phyloP scores from a whole-genome alignment of 2,329 filamentous ascomycete species.

The Xylariaceae sp. region DNA sequence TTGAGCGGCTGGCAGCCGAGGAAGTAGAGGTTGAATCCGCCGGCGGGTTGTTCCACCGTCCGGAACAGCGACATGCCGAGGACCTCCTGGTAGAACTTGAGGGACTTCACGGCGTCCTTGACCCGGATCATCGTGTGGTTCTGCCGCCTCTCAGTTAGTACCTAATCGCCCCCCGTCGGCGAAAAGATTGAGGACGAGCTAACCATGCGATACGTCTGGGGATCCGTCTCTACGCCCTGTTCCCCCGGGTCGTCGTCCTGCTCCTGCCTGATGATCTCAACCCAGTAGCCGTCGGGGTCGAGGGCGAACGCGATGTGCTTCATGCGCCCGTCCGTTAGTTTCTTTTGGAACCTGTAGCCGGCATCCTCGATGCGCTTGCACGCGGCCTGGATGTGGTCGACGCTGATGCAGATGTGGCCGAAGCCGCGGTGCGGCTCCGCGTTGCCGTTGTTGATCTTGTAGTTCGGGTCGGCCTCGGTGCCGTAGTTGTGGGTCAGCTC shows the following conservation, averaged over 20 bases:
- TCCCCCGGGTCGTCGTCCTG: constrained; percentile 69
- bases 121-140: constrained; percentile 96
- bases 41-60: constrained; percentile 68
- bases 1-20: constrained; percentile 72
- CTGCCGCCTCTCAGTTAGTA: constrained; percentile 40
- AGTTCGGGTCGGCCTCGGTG: constrained; percentile 81
- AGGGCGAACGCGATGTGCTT: constrained; percentile 85
- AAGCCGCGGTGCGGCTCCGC: constrained; percentile 82
- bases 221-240: constrained; percentile 71
- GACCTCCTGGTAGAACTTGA: constrained; percentile 82
- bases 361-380: constrained; percentile 88
- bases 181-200: not conserved
- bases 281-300: constrained; percentile 87
- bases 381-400: constrained; percentile 84
- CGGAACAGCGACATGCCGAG: constrained; percentile 86
- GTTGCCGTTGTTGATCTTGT: constrained; percentile 86
- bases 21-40: constrained; percentile 90
- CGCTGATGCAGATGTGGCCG: constrained; percentile 82
- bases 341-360: constrained; percentile 95
- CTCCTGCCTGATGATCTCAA: constrained; percentile 70
- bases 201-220: constrained; percentile 73
- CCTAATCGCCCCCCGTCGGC: not conserved
- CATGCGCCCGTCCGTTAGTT: constrained; percentile 86
- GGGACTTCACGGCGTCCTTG: constrained; percentile 74
- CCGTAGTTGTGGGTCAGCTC: constrained; percentile 87